These are phyloP conservation scores for Sporothrix inflata DNA, from an alignment of 2,329 filamentous ascomycete species.

Conservation along the genomic window DNA sequence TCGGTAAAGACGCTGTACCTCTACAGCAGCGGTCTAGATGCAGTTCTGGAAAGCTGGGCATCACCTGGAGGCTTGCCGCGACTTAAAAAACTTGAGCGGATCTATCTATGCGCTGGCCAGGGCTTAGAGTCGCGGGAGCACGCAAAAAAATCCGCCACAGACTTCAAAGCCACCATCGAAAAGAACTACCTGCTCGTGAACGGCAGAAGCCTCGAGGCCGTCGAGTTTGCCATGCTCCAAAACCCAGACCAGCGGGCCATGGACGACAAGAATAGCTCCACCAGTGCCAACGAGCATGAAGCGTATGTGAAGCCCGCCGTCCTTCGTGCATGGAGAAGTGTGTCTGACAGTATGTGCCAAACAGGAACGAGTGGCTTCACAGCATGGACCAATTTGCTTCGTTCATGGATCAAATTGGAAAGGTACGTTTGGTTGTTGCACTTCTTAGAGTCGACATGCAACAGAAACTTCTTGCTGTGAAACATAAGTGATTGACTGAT, in stretches of 20 bases:
- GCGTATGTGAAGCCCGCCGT: neutral
- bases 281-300: slow-evolving; percentile 19
- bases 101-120: slow-evolving; percentile 11
- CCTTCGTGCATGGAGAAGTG: neutral
- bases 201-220: neutral
- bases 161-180: slow-evolving; percentile 12
- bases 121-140: slow-evolving; percentile 15
- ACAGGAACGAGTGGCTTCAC: slow-evolving; percentile 20
- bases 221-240: slow-evolving; percentile 20
- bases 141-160: neutral
- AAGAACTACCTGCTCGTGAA: neutral
- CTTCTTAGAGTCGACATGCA: neutral
- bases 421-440: neutral
- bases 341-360: neutral
- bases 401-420: slow-evolving; percentile 19
- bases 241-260: neutral
- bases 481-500: neutral
- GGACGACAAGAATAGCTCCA: slow-evolving; percentile 5
- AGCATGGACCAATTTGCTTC: slow-evolving; percentile 22
- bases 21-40: slow-evolving; percentile 18
- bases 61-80: slow-evolving; percentile 10
- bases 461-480: neutral
- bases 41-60: slow-evolving; percentile 14
- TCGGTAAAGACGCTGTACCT: slow-evolving; percentile 16
- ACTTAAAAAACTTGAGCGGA: neutral